Percentiles rank a stretch among this genome's conserved stretches.
phyloP scores from a whole-genome alignment of 1,284 basidiomycete genomes.

The Fomitopsis schrenkii region DNA sequence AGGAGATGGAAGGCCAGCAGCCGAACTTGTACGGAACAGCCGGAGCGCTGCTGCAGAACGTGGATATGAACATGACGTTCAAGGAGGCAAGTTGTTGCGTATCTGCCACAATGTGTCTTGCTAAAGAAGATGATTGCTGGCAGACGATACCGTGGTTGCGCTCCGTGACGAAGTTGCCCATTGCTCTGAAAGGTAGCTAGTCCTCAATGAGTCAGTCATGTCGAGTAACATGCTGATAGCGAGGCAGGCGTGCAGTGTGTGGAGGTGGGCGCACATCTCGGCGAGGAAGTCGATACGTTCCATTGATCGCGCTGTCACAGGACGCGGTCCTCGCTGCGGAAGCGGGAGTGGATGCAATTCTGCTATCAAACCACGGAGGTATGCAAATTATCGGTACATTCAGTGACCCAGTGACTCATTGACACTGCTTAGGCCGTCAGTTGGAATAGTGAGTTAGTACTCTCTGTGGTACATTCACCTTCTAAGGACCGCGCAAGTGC shows the following conservation, averaged over 20 bases:
- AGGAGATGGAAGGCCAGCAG: slow-evolving; percentile 33
- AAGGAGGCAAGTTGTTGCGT: slow-evolving; percentile 40
- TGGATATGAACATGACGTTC: slow-evolving; percentile 74
- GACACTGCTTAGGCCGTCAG: slow-evolving; percentile 57
- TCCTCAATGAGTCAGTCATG: neutral
- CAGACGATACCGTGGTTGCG: slow-evolving; percentile 80
- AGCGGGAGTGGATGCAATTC: slow-evolving; percentile 80
- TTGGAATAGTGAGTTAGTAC: slow-evolving; percentile 61
- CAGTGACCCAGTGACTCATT: slow-evolving; percentile 4
- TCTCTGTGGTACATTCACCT: too few species aligned
- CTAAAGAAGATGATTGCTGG: neutral
- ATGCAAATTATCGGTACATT: slow-evolving; percentile 20
- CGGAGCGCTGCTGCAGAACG: slow-evolving; percentile 57
- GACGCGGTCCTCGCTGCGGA: slow-evolving; percentile 89
- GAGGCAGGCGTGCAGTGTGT: slow-evolving; percentile 68
- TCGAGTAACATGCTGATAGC: slow-evolving; percentile 1
- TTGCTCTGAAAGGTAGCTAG: slow-evolving; percentile 75
- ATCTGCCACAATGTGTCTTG: neutral
- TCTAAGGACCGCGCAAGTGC: slow-evolving; percentile 35
- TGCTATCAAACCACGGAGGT: slow-evolving; percentile 93
- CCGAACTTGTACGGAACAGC: slow-evolving; percentile 56
- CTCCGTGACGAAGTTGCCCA: slow-evolving; percentile 71
- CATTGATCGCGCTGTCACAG: slow-evolving; percentile 27
- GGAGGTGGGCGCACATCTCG: slow-evolving; percentile 39
- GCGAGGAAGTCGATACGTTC: neutral